Evolutionary conservation across 768 basidiomycete species (phyloP).

Genomic region (Hebeloma cylindrosporum): DNA sequence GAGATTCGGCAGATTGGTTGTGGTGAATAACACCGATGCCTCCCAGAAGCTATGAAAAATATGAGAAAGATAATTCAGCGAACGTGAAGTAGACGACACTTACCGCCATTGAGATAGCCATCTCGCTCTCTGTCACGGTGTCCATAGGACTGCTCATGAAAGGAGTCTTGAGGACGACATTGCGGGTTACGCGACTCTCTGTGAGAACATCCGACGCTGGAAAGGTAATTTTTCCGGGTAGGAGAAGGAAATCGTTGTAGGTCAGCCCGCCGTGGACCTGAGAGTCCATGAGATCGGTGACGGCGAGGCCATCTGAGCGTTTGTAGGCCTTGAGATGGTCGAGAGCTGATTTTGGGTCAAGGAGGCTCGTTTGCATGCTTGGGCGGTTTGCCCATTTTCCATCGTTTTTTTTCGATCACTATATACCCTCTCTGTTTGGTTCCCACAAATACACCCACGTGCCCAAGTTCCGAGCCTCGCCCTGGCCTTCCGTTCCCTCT

Average conservation of each 20-base stretch:
- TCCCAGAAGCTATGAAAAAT: constrained; percentile 66
- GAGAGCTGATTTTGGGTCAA: constrained; percentile 73
- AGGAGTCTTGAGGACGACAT: constrained; percentile 89
- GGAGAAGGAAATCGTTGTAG: constrained; percentile 94
- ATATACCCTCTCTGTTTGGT: constrained; percentile 24
- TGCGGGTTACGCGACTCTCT: constrained; percentile 86
- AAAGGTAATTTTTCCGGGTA: constrained; percentile 97
- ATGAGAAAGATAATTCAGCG: constrained; percentile 14
- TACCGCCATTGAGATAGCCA: constrained; percentile 93
- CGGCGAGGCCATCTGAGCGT: constrained; percentile 78
- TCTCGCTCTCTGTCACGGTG: constrained; percentile 94
- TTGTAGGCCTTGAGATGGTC: constrained; percentile 72
- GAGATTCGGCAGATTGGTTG: constrained; percentile 80
- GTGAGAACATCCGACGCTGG: constrained; percentile 75
- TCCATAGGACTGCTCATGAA: constrained; percentile 99
- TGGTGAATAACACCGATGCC: constrained; percentile 99
- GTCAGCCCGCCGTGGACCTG: constrained; percentile 87
- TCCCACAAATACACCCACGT: constrained; percentile 19
- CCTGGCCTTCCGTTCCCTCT: too few relatives aligned
- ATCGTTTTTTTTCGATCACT: constrained; percentile 24
- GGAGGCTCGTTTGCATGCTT: constrained; percentile 38
- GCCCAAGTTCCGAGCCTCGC: too few relatives aligned
- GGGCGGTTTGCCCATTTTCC: constrained; percentile 25
- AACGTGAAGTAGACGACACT: constrained; percentile 30
- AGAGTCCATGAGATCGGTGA: constrained; percentile 86